A percentile compares a stretch with the other conserved stretches of the same genome.
These are phyloP conservation scores for Coccinonectria pachysandricola DNA, from an alignment of 2,329 filamentous ascomycete species.

Conservation along the genomic window DNA sequence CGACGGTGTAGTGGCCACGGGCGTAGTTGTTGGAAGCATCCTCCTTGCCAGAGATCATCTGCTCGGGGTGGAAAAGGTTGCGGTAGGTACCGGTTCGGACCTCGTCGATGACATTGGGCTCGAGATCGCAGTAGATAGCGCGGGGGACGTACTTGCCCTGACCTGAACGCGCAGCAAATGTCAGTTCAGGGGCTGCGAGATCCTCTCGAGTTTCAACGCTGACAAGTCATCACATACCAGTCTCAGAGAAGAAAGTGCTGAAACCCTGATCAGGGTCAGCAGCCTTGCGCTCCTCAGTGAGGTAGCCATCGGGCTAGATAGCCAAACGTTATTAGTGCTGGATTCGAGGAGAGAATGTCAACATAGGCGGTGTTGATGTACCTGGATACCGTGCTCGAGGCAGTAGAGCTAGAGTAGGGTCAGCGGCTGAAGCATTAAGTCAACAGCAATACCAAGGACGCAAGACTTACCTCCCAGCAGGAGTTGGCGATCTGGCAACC, in stretches of 20 bases:
- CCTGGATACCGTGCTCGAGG: constrained; percentile 98
- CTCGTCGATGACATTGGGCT: constrained; percentile 99
- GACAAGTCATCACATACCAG: constrained; percentile 69
- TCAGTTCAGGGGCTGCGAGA: constrained; percentile 10
- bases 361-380: constrained; percentile 37
- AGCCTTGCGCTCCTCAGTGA: constrained; percentile 95
- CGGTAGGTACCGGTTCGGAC: constrained; percentile 96
- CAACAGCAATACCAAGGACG: constrained; percentile 13
- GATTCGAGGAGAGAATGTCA: constrained; percentile 7
- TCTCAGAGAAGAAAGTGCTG: constrained; percentile 99
- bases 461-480: constrained; percentile 91
- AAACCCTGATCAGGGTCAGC: constrained; percentile 92
- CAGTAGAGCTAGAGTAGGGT: constrained; percentile 74
- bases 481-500: constrained; percentile 99
- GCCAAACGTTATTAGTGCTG: constrained; percentile 9
- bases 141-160: constrained; percentile 98
- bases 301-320: constrained; percentile 85
- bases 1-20: constrained; percentile 98
- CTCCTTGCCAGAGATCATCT: constrained; percentile 99
- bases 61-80: constrained; percentile 94
- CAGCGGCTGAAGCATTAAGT: constrained; percentile 11
- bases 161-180: constrained; percentile 40
- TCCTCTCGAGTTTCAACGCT: too few species aligned
- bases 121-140: constrained; percentile 98
- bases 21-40: constrained; percentile 99